Conservation (phyloP, 345 rosid species). For the Boechera stricta region DNA sequence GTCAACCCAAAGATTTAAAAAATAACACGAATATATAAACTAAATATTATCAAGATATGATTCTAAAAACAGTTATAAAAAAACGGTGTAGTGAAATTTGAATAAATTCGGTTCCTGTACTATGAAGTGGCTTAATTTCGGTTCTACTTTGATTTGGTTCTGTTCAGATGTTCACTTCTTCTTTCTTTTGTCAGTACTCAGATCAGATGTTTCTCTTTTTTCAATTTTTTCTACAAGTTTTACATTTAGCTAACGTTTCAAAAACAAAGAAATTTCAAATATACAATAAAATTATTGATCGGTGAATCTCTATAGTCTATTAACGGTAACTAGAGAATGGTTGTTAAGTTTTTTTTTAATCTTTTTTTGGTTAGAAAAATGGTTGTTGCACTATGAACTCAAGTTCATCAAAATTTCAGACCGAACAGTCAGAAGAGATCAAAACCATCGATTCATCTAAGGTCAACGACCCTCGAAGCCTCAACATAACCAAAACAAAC, state of each 20-base stretch:
- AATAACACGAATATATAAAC: not conserved
- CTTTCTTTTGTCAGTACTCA: not conserved
- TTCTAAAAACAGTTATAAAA: not conserved
- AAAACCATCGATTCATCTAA: conserved; percentile 18
- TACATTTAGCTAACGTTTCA: not conserved
- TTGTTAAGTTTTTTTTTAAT: not conserved
- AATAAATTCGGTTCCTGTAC: not conserved
- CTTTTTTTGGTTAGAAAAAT: not conserved
- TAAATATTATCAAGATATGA: not conserved
- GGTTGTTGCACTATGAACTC: conserved; percentile 39
- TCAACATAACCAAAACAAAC: conserved; percentile 24
- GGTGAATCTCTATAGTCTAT: conserved; percentile 14
- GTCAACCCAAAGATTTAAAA: not conserved
- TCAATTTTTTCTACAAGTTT: not conserved
- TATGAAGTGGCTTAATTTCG: not conserved
- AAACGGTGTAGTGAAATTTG: not conserved
- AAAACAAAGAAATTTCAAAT: not conserved
- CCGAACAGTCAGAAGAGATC: conserved; percentile 31
- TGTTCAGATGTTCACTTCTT: not conserved
- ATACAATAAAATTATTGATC: not conserved
- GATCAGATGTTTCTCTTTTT: not conserved
- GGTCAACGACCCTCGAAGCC: conserved; percentile 36
- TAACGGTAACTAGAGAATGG: conserved; percentile 14
- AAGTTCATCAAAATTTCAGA: conserved; percentile 4
- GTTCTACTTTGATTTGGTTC: not conserved